Percentiles rank a stretch among this genome's conserved stretches.
These are phyloP conservation scores for Cordyceps javanica DNA, from an alignment of 2,329 filamentous ascomycete genomes.

Conservation along the genomic window DNA sequence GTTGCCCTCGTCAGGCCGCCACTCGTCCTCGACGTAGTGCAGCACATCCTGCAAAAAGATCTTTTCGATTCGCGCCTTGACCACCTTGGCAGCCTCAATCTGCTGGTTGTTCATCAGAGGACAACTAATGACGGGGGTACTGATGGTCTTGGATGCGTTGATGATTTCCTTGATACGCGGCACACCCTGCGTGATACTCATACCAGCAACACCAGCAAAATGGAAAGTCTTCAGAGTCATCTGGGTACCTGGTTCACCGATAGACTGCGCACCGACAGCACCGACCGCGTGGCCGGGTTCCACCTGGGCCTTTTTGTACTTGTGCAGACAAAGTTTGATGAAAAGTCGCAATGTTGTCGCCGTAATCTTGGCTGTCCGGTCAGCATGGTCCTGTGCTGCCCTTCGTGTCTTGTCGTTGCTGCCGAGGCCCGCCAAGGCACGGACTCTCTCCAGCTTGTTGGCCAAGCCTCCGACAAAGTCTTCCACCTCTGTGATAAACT, in stretches of 20 bases:
- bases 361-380: slow-evolving; percentile 81
- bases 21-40: slow-evolving; percentile 78
- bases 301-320: slow-evolving; percentile 85
- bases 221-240: slow-evolving; percentile 99
- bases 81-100: slow-evolving; percentile 76
- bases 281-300: slow-evolving; percentile 95
- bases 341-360: slow-evolving; percentile 66
- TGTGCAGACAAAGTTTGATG: slow-evolving; percentile 74
- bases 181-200: slow-evolving; percentile 99
- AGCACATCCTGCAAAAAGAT: slow-evolving; percentile 81
- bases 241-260: slow-evolving; percentile 95
- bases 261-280: slow-evolving; percentile 93
- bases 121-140: slow-evolving; percentile 88
- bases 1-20: slow-evolving; percentile 69
- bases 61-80: slow-evolving; percentile 92
- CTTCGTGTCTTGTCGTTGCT: slow-evolving; percentile 18
- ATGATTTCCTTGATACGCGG: slow-evolving; percentile 99
- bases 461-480: slow-evolving; percentile 62
- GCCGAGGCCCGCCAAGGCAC: slow-evolving; percentile 45
- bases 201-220: slow-evolving; percentile 98
- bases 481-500: slow-evolving; percentile 74
- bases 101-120: slow-evolving; percentile 69
- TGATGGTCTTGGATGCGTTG: slow-evolving; percentile 92
- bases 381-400: slow-evolving; percentile 39
- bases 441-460: slow-evolving; percentile 51